phyloP scores from a whole-genome alignment of 768 basidiomycete species.

The Cantharellus anzutake region DNA sequence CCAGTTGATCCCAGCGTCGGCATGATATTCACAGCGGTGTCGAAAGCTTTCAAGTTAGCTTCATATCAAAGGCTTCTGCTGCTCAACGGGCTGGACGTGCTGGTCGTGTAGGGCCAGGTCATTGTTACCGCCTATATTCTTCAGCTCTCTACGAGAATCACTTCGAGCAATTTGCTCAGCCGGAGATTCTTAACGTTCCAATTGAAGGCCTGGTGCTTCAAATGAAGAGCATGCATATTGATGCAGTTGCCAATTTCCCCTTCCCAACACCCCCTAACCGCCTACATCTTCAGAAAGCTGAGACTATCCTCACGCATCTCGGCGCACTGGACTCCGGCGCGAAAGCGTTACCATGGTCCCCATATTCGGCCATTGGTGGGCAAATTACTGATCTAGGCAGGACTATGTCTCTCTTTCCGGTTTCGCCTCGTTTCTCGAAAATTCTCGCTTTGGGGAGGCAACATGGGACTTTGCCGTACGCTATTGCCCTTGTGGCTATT shows the following conservation, averaged over 20 bases:
- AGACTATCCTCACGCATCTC: slow-evolving; percentile 58
- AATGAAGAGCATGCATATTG: slow-evolving; percentile 99
- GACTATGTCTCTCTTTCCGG: slow-evolving; percentile 83
- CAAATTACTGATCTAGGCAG: slow-evolving; percentile 80
- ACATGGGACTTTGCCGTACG: slow-evolving; percentile 80
- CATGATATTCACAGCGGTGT: slow-evolving; percentile 70
- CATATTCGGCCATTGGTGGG: slow-evolving; percentile 22
- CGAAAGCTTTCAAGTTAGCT: slow-evolving; percentile 79
- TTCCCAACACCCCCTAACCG: slow-evolving; percentile 94
- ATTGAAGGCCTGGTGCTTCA: slow-evolving; percentile 94
- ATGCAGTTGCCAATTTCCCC: slow-evolving; percentile 90
- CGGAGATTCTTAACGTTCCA: slow-evolving; percentile 88
- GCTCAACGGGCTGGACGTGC: slow-evolving; percentile 91
- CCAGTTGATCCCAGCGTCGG: slow-evolving; percentile 34
- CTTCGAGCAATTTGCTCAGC: slow-evolving; percentile 69
- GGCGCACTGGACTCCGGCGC: slow-evolving; percentile 42
- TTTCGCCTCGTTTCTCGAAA: slow-evolving; percentile 86
- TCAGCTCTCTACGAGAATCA: slow-evolving; percentile 87
- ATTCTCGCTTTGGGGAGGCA: slow-evolving; percentile 80
- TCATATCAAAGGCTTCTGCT: slow-evolving; percentile 91
- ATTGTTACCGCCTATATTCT: slow-evolving; percentile 94
- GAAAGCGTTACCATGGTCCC: slow-evolving; percentile 12
- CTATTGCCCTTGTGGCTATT: slow-evolving; percentile 78
- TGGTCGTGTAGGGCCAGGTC: slow-evolving; percentile 93
- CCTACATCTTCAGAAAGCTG: slow-evolving; percentile 53